Evolutionary conservation across 2,329 filamentous ascomycete genomes (phyloP).

Genomic region (Plectosphaerella sp.): DNA sequence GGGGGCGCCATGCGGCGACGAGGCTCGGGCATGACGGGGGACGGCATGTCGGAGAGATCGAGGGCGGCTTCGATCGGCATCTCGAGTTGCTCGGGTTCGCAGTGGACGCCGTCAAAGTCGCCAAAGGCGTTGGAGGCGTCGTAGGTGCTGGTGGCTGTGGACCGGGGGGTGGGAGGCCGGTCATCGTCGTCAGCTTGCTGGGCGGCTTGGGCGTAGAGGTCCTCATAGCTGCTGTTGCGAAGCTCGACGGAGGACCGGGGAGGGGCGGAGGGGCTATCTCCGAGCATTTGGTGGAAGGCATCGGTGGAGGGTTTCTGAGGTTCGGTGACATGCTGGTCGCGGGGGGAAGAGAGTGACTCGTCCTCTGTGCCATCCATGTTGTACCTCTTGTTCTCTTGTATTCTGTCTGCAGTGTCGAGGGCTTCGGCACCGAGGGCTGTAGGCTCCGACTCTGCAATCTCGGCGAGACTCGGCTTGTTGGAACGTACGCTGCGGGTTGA

Average conservation of each 20-base stretch:
- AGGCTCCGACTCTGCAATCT: slow-evolving; percentile 54
- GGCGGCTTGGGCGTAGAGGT: not conserved
- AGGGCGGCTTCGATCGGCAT: slow-evolving; percentile 6
- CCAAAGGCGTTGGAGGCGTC: slow-evolving; percentile 61
- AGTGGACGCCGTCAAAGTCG: slow-evolving; percentile 80
- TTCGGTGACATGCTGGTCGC: not conserved
- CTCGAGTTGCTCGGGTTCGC: slow-evolving; percentile 46
- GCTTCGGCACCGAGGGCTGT: slow-evolving; percentile 44
- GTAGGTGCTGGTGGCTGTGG: slow-evolving; percentile 43
- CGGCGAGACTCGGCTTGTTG: slow-evolving; percentile 46
- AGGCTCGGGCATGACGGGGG: slow-evolving; percentile 14
- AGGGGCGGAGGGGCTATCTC: slow-evolving; percentile 10
- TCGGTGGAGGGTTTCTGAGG: slow-evolving; percentile 20
- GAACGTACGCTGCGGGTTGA: slow-evolving; percentile 48
- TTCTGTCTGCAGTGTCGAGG: slow-evolving; percentile 49
- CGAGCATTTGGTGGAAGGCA: slow-evolving; percentile 28
- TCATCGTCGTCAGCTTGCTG: slow-evolving; percentile 5
- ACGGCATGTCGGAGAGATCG: slow-evolving; percentile 13
- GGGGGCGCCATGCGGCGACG: slow-evolving; percentile 16
- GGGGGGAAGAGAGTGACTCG: not conserved
- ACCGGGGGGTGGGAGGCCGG: slow-evolving; percentile 18
- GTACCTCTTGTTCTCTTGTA: slow-evolving; percentile 26
- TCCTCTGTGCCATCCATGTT: not conserved
- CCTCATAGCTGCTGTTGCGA: not conserved
- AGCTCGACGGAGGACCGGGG: not conserved